phyloP scores from a whole-genome alignment of 2,329 filamentous ascomycete species.

The Pestalotiopsis sp. region DNA sequence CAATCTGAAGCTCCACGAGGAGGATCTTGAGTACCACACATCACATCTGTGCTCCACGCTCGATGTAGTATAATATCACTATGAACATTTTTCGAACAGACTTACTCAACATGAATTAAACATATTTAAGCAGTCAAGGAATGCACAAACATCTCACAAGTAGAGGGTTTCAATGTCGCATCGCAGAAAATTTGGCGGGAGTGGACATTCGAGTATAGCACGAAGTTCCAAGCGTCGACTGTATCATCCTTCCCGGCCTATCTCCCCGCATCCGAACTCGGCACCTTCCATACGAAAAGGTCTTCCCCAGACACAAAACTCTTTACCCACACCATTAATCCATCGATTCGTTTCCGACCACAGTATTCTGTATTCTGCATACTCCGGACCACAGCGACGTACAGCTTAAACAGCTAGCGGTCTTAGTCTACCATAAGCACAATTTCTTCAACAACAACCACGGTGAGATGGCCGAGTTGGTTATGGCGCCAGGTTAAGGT shows the following conservation, averaged over 20 bases:
- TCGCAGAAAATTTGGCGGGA: too few species aligned
- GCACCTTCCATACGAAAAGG: not conserved
- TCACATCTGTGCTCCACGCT: too few species aligned
- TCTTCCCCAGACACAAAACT: not conserved
- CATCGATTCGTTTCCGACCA: not conserved
- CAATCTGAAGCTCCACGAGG: too few species aligned
- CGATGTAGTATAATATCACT: too few species aligned
- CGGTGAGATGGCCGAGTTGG: slow-evolving; percentile 4
- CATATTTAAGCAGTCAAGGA: too few species aligned
- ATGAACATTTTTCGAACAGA: too few species aligned
- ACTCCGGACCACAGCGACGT: not conserved
- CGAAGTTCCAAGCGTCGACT: too few species aligned
- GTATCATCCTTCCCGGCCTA: not conserved
- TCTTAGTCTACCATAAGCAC: not conserved
- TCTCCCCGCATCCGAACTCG: not conserved
- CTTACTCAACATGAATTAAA: too few species aligned
- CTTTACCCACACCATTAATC: not conserved
- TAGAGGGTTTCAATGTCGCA: too few species aligned
- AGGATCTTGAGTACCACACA: too few species aligned
- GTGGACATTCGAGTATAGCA: too few species aligned
- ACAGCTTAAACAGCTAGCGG: not conserved
- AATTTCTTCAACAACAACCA: not conserved
- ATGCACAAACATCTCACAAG: too few species aligned
- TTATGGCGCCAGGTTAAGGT: slow-evolving; percentile 6
- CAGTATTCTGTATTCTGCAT: not conserved